Percentiles rank a stretch among this genome's conserved stretches.
These are phyloP conservation scores for Mallotus nudiflorus DNA, from an alignment of 345 rosid species.

Conservation along the genomic window DNA sequence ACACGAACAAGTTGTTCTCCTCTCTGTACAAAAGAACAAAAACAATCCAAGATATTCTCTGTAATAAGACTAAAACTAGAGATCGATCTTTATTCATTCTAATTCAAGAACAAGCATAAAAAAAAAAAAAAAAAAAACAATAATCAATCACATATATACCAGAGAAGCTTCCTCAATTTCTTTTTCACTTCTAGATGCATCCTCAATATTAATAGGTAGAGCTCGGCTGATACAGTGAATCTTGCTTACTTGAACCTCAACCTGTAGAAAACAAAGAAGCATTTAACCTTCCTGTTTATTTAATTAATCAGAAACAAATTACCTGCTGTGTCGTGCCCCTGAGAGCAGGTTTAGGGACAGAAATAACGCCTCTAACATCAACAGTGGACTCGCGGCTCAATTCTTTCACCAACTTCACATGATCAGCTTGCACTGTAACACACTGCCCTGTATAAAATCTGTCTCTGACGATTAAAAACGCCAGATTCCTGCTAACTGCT, in stretches of 20 bases:
- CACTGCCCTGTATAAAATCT: conserved; percentile 75
- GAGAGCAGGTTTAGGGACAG: conserved; percentile 35
- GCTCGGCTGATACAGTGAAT: conserved; percentile 60
- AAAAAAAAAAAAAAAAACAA: neutral
- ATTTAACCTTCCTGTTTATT: neutral
- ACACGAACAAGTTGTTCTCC: conserved; percentile 66
- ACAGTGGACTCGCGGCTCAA: conserved; percentile 69
- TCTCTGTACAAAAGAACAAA: conserved; percentile 44
- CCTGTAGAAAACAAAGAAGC: conserved; percentile 34
- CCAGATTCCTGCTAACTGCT: conserved; percentile 50
- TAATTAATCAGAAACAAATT: neutral
- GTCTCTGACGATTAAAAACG: conserved; percentile 66
- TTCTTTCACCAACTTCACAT: conserved; percentile 59
- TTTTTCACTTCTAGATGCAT: conserved; percentile 74
- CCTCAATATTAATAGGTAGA: conserved; percentile 74
- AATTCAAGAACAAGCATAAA: neutral
- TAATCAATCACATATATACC: conserved; percentile 41
- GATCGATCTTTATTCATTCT: neutral
- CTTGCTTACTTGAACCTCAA: conserved; percentile 66
- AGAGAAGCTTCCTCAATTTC: conserved; percentile 67
- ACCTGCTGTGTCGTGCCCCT: conserved; percentile 33
- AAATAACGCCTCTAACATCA: conserved; percentile 31
- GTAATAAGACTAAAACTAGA: no score
- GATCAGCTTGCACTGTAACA: conserved; percentile 43
- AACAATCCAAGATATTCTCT: conserved; percentile 13